Base-by-base conservation (phyloP, 2,329 filamentous ascomycete species). In the Cadophora gregata region DNA sequence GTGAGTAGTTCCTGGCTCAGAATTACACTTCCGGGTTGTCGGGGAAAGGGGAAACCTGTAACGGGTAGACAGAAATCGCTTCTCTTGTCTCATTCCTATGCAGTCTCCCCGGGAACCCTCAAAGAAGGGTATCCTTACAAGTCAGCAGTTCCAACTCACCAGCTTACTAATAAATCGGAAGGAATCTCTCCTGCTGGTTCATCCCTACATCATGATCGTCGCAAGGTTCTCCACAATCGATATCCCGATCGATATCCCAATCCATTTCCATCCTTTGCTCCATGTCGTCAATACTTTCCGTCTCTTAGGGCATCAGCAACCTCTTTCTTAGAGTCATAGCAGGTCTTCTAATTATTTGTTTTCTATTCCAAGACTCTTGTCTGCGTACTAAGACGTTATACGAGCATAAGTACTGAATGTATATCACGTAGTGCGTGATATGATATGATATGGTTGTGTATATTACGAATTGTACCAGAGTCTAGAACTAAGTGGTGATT, bases 141-240 rank as follows among this genome's bases (percentile, higher is more conserved):
- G n/a, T 47, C n/a, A n/a, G 19, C 19, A 47, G 3, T 47, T 21
- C 42, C 19, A 47, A 16, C 42, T 47, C 42, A 47, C 21, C 42
- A 21, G 19, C 10, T 42, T 5, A 3, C 3, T 14, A 16, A 16
- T 2, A 10, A 33, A 33, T 5, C 31, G 10, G 31, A 33, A 33
- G 31, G 31, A 5, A 33, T 6, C 5, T 33, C 10, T 10, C 5
- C 31, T 33, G 5, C 36, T 42, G 19, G 42, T 47, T 47, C 42
- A 47, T 47, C 51, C 27, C 51, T 58, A 16, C 27, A 31, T 24
- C 31, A 58, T 58, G 53, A 58, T 58, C 53, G 31, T 38, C 53
- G n/a, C 53, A 58, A 33, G 53, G 53, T 58, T 58, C 31, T 58
- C 53, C 53, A 58, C 53, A 58, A 24, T 38, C 16, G 7, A 56